A percentile compares a stretch with the other conserved stretches of the same genome.
These are phyloP conservation scores for Neotropicomus parvogracilis DNA, from an alignment of 1,284 basidiomycete genomes.

Conservation along the genomic window DNA sequence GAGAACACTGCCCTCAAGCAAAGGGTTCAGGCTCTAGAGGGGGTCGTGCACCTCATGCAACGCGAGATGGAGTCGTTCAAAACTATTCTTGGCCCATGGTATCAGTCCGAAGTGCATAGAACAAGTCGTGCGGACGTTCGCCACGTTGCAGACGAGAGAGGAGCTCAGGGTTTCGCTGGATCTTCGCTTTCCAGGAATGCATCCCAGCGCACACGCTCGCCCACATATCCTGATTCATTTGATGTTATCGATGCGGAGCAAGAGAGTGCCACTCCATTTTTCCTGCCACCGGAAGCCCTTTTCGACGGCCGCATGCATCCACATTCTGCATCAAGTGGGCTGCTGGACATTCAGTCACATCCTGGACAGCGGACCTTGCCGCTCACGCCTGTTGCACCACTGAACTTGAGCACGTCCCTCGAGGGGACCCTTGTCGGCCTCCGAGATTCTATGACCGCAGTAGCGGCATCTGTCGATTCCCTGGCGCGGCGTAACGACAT, in stretches of 20 bases:
- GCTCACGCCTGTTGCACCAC: slow-evolving; percentile 47
- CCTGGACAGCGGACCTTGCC: slow-evolving; percentile 27
- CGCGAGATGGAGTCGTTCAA: slow-evolving; percentile 51
- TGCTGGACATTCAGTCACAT: slow-evolving; percentile 25
- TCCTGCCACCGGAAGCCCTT: slow-evolving; percentile 35
- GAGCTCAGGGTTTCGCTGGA: slow-evolving; percentile 12
- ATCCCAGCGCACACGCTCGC: slow-evolving; percentile 17
- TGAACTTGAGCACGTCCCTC: slow-evolving; percentile 57
- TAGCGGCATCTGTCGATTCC: slow-evolving; percentile 61
- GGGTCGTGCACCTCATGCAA: slow-evolving; percentile 43
- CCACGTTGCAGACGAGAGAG: slow-evolving; percentile 12
- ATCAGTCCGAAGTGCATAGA: slow-evolving; percentile 31
- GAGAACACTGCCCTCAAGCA: slow-evolving; percentile 61
- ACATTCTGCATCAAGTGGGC: slow-evolving; percentile 16
- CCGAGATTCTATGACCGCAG: slow-evolving; percentile 55
- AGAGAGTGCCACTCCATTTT: slow-evolving; percentile 50
- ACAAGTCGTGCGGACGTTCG: slow-evolving; percentile 9
- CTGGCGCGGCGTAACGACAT: slow-evolving; percentile 61
- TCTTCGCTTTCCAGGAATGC: slow-evolving; percentile 15
- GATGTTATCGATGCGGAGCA: slow-evolving; percentile 21
- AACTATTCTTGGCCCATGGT: slow-evolving; percentile 65
- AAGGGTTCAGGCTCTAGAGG: slow-evolving; percentile 53
- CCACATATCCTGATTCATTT: slow-evolving; percentile 16
- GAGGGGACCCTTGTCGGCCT: slow-evolving; percentile 58
- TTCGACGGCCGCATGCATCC: slow-evolving; percentile 16